Percentiles rank a stretch among this genome's conserved stretches.
Evolutionary conservation across 1,139 yeast species (phyloP).

Genomic region (Debaryomyces coudertii): DNA sequence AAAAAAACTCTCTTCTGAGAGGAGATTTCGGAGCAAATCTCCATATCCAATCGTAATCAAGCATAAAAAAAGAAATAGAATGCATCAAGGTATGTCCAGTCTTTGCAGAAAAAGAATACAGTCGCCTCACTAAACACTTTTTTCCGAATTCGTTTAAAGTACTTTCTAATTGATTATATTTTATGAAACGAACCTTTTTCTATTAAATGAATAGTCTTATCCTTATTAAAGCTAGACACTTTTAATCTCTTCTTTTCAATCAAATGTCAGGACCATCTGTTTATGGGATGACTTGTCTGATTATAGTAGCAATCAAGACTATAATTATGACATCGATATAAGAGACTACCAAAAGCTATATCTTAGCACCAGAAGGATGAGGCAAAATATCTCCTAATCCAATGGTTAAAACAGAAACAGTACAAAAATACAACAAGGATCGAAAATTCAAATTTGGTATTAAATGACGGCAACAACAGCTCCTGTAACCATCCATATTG

Average conservation of each 20-base stretch:
- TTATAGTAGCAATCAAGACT: conserved; percentile 73
- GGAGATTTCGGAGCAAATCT: conserved; percentile 61
- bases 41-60: conserved; percentile 87
- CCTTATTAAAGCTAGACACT: conserved; percentile 18
- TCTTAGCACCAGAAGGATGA: conserved; percentile 50
- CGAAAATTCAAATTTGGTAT: conserved; percentile 52
- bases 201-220: conserved; percentile 24
- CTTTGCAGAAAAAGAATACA: conserved; percentile 59
- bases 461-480: conserved; percentile 48
- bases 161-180: conserved; percentile 53
- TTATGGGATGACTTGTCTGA: conserved; percentile 62
- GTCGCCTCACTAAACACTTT: conserved; percentile 65
- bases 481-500: conserved; percentile 73
- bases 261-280: conserved; percentile 65
- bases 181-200: conserved; percentile 51
- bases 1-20: conserved; percentile 73
- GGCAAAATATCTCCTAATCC: conserved; percentile 82
- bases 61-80: conserved; percentile 73
- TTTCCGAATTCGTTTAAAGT: conserved; percentile 35
- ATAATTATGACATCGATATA: conserved; percentile 68
- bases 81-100: conserved; percentile 70
- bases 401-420: conserved; percentile 72
- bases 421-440: conserved; percentile 67
- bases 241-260: conserved; percentile 43
- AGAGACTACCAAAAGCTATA: conserved; percentile 63